A percentile compares a stretch with the other conserved stretches of the same genome.
Conservation (phyloP, 2,329 filamentous ascomycete species). For the Aspergillus sp. region DNA sequence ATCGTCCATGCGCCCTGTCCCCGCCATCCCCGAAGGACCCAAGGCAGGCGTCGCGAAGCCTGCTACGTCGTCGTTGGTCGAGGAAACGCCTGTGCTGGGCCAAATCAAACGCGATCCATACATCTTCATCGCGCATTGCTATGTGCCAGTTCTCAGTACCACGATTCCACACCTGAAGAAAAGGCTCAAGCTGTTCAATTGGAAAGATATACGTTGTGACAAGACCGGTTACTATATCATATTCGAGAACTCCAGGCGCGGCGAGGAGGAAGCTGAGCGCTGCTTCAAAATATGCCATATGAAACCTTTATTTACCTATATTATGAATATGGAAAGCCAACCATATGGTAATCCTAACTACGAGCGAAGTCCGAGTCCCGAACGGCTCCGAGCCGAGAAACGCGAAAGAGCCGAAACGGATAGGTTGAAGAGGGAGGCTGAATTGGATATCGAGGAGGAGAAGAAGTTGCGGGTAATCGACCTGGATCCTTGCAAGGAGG, state of each 20-base stretch:
- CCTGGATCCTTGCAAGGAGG: conserved; percentile 82
- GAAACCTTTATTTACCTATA: conserved; percentile 81
- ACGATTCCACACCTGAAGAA: conserved; percentile 88
- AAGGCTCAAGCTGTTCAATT: conserved; percentile 71
- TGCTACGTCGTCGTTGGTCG: conserved; percentile 46
- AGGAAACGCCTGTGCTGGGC: conserved; percentile 57
- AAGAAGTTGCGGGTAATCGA: conserved; percentile 79
- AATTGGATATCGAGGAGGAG: conserved; percentile 78
- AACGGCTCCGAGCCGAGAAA: conserved; percentile 37
- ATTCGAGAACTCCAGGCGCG: conserved; percentile 71
- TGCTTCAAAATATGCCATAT: conserved; percentile 74
- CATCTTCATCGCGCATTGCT: conserved; percentile 78
- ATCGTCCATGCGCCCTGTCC: conserved; percentile 27
- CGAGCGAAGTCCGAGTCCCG: conserved; percentile 42
- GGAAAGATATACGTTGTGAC: conserved; percentile 76
- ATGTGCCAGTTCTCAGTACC: conserved; percentile 75
- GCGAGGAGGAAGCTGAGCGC: conserved; percentile 70
- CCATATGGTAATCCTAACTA: conserved; percentile 59
- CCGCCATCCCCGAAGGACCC: conserved; percentile 32
- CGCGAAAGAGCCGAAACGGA: conserved; percentile 59
- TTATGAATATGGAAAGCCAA: conserved; percentile 82
- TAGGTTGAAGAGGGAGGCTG: conserved; percentile 62
- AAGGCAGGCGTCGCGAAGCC: conserved; percentile 27
- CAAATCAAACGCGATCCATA: conserved; percentile 75
- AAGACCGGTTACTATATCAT: conserved; percentile 81